These are phyloP conservation scores for Trichoderma afroharzianum DNA, from an alignment of 2,329 filamentous ascomycete species.

Conservation along the genomic window DNA sequence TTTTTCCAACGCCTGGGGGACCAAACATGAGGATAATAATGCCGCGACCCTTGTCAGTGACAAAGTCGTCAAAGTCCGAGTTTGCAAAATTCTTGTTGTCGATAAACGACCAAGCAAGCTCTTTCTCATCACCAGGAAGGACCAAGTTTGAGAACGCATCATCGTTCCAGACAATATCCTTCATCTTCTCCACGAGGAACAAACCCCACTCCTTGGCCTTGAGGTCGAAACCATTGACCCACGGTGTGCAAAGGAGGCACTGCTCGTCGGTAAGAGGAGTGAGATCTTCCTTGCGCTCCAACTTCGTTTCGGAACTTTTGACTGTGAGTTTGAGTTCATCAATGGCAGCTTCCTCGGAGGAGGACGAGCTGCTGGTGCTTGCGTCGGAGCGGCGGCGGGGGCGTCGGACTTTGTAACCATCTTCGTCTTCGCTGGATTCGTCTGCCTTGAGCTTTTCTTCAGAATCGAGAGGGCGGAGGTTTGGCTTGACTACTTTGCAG, in stretches of 20 bases:
- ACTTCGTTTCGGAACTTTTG: background rate
- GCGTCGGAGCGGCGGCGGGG: background rate
- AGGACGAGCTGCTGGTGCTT: background rate
- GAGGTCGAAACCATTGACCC: constrained; percentile 37
- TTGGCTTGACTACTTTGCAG: constrained; percentile 30
- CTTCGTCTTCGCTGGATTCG: background rate
- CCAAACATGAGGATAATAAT: constrained; percentile 46
- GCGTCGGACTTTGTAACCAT: background rate
- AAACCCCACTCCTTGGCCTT: constrained; percentile 32
- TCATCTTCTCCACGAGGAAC: constrained; percentile 17
- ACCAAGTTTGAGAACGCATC: constrained; percentile 36
- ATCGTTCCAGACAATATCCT: constrained; percentile 33
- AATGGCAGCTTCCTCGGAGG: background rate
- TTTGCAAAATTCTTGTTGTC: constrained; percentile 32
- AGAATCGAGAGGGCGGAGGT: constrained; percentile 17
- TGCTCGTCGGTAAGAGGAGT: constrained; percentile 32
- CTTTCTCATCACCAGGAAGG: constrained; percentile 35
- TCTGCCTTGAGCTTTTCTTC: background rate
- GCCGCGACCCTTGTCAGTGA: constrained; percentile 37
- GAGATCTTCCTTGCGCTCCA: background rate
- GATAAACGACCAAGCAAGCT: constrained; percentile 38
- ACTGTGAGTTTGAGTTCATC: background rate
- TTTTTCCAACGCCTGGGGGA: constrained; percentile 45
- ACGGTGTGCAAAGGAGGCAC: constrained; percentile 34
- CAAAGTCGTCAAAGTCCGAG: constrained; percentile 26